Evolutionary conservation across 495 filamentous ascomycete species (phyloP), one percentile per base, ranked within the genome.

Genomic region (Evernia prunastri): DNA sequence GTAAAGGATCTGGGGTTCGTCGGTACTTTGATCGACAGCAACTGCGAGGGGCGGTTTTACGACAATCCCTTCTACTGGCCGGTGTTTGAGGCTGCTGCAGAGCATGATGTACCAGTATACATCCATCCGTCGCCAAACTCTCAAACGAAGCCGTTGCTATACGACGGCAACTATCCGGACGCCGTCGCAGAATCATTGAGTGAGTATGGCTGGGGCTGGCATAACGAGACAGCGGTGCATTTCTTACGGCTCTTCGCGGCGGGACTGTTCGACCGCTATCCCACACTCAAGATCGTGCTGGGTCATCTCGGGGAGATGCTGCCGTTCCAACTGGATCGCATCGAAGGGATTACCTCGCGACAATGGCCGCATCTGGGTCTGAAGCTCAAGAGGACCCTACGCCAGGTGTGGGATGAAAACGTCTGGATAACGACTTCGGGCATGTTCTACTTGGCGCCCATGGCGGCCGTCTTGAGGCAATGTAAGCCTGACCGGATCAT

Each of bases 241-340:
- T 10, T 70, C 13, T 31, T 69, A 11, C 25, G 40, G 18, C 43
- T 70, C 18, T 66, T 61, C 13, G 56, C 47, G 8, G 66, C 61
- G 10, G 63, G 63, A n/a, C 25, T 69, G 36, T 68, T 70, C 54
- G 62, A 70, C 25, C 61, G 42, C 9, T 68, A 62, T 36, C 68
- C 68, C 4, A 62, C 42, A 3, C 39, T 70, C 20, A 70, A 70
- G 60, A 56, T 70, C 35, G 40, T 69, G 2, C 27, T 70, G 5
- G 78, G 78, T 3, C 79, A 81, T 62, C 73, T 77, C 59, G 79
- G 78, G 8, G 79, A 80, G 69, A 73, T 77, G 71, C 59, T 82
- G 4, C 79, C 80, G 0, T 78, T 78, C 49, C 72, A 76, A 61
- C 64, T 80, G 0, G 75, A 76, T 8, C 72, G 78, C 20, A 69